Conservation (phyloP, 371 early-diverging fungal genomes). For the Apophysomyces trapeziformis region DNA sequence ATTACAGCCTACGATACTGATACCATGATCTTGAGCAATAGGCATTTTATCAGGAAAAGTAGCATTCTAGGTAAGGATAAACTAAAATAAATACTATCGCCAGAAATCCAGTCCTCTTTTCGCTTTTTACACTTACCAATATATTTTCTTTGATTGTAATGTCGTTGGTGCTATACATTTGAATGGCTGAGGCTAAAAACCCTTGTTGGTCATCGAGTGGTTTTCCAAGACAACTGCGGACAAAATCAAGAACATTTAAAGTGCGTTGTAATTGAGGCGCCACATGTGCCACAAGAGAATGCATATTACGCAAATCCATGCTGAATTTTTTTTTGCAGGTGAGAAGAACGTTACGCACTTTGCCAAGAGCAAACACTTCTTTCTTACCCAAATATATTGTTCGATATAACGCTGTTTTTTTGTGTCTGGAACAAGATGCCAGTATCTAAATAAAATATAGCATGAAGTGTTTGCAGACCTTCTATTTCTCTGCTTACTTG, state of each 20-base stretch:
- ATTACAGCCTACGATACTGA: constrained; percentile 42
- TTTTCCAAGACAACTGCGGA: constrained; percentile 28
- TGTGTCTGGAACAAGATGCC: constrained; percentile 41
- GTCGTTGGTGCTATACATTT: constrained; percentile 35
- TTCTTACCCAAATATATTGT: constrained; percentile 50
- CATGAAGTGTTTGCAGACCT: neutral
- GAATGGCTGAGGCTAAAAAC: constrained; percentile 45
- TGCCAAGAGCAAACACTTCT: neutral
- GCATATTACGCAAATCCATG: constrained; percentile 43
- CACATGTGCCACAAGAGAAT: constrained; percentile 26
- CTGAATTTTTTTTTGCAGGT: constrained; percentile 13
- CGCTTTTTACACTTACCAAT: constrained; percentile 25
- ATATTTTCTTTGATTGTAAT: constrained; percentile 49
- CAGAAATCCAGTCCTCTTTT: neutral
- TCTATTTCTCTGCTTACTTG: constrained; percentile 25
- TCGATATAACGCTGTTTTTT: constrained; percentile 41
- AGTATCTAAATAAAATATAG: constrained; percentile 25
- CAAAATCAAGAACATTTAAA: constrained; percentile 26
- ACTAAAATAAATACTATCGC: too few species aligned
- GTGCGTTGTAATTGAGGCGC: constrained; percentile 25
- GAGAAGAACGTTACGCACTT: neutral
- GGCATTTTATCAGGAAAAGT: constrained; percentile 41
- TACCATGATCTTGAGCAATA: constrained; percentile 44
- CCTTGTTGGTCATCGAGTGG: constrained; percentile 38
- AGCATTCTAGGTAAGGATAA: constrained; percentile 28